phyloP scores from a whole-genome alignment of 768 basidiomycete genomes.

The Filobasidium floriforme region DNA sequence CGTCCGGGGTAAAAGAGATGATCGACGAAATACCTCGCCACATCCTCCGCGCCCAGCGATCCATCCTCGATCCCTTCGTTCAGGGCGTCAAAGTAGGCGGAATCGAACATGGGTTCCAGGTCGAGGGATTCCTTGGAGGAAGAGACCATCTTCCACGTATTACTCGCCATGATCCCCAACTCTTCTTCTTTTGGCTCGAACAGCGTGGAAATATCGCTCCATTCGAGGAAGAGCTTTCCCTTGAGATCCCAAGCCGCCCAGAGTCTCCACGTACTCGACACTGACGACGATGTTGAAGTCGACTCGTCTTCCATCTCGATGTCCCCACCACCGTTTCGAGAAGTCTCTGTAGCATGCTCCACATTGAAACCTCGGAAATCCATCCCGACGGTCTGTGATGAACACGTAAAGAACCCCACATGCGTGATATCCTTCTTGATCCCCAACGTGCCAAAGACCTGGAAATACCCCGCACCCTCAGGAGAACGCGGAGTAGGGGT shows the following conservation, averaged over 20 bases:
- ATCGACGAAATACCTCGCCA: slow-evolving; percentile 70
- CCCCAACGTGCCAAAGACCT: neutral
- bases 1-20: slow-evolving; percentile 79
- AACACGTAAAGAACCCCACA: slow-evolving; percentile 25
- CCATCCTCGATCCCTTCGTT: slow-evolving; percentile 43
- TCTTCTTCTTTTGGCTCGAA: slow-evolving; percentile 13
- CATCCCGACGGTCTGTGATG: slow-evolving; percentile 42
- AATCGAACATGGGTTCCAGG: slow-evolving; percentile 28
- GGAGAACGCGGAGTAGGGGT: slow-evolving; percentile 1
- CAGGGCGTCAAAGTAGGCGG: slow-evolving; percentile 74
- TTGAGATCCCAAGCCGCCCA: slow-evolving; percentile 36
- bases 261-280: slow-evolving; percentile 28
- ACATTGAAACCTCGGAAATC: slow-evolving; percentile 34
- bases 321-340: slow-evolving; percentile 12
- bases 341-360: slow-evolving; percentile 22
- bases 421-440: slow-evolving; percentile 13
- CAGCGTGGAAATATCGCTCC: slow-evolving; percentile 17
- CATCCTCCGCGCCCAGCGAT: slow-evolving; percentile 46
- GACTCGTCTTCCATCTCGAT: slow-evolving; percentile 6
- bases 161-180: neutral
- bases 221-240: slow-evolving; percentile 23
- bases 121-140: slow-evolving; percentile 16
- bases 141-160: slow-evolving; percentile 32
- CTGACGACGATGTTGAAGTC: neutral
- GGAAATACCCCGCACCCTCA: slow-evolving; percentile 4